Evolutionary conservation across 163 green algal genomes (phyloP).

Genomic region (Scenedesmus sp.): DNA sequence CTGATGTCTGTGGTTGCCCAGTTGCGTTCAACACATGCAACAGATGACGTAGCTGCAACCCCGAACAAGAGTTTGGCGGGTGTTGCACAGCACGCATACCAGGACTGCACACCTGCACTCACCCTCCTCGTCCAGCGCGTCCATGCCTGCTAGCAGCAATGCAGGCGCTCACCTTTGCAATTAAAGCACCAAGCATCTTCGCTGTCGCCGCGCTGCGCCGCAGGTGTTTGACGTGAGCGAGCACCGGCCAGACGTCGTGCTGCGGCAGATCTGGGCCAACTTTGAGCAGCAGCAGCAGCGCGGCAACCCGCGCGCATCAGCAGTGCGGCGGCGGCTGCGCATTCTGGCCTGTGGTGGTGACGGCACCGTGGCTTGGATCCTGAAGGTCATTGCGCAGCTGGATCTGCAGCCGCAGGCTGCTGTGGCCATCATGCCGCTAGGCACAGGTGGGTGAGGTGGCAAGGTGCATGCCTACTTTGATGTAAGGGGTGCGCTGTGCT

Average conservation of each 20-base stretch:
- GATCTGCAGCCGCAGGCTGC: constrained; percentile 62
- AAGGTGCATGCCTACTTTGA: background rate
- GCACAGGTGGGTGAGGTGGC: constrained; percentile 59
- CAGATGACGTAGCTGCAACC: background rate
- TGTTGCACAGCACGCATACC: no score
- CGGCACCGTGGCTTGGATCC: constrained; percentile 75
- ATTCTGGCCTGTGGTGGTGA: constrained; percentile 74
- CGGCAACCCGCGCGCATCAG: constrained; percentile 51
- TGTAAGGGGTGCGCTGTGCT: background rate
- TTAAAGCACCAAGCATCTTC: background rate
- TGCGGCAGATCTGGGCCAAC: constrained; percentile 66
- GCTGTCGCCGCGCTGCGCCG: background rate
- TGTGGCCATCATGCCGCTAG: constrained; percentile 71
- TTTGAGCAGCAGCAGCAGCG: constrained; percentile 54
- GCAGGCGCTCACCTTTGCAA: background rate
- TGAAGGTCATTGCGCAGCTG: constrained; percentile 68
- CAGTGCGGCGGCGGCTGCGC: constrained; percentile 56
- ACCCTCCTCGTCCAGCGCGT: no score
- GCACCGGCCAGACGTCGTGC: constrained; percentile 61
- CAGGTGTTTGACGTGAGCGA: constrained; percentile 73
- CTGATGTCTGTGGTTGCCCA: background rate
- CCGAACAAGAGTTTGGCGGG: background rate
- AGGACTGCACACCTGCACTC: no score
- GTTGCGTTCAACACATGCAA: background rate
- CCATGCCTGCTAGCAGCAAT: no score